Percentiles rank a stretch among this genome's conserved stretches.
phyloP scores from a whole-genome alignment of 179 eudicot species.

The Pouteria campechiana region DNA sequence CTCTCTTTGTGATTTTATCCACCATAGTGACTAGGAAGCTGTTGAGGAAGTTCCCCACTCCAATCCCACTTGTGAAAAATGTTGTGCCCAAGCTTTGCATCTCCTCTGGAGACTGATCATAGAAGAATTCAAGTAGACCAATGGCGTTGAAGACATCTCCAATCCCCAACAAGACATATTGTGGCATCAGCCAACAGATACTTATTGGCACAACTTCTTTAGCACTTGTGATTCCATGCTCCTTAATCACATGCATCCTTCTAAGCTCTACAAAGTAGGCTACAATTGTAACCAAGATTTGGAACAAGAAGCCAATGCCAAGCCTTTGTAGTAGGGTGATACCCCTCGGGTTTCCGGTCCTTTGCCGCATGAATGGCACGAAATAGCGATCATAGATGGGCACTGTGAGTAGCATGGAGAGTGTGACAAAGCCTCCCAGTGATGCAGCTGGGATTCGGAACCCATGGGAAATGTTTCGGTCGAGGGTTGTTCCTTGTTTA shows the following conservation, averaged over 20 bases:
- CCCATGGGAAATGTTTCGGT: conserved; percentile 35
- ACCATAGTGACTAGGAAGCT: conserved; percentile 65
- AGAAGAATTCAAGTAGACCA: conserved; percentile 71
- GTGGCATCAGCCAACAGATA: conserved; percentile 58
- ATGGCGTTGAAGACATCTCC: conserved; percentile 68
- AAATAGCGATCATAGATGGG: conserved; percentile 70
- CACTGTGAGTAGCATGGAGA: conserved; percentile 51
- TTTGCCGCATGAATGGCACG: conserved; percentile 47
- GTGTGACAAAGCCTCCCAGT: conserved; percentile 53
- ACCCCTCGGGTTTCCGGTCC: conserved; percentile 59
- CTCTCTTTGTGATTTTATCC: conserved; percentile 32
- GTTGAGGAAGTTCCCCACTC: conserved; percentile 70
- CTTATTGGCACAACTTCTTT: conserved; percentile 46
- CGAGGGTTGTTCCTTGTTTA: conserved; percentile 72
- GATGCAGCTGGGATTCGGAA: conserved; percentile 80
- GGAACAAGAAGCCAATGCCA: conserved; percentile 56
- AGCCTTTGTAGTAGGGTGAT: conserved; percentile 63
- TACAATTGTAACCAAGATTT: conserved; percentile 43
- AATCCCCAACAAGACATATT: conserved; percentile 49
- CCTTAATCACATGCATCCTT: conserved; percentile 40
- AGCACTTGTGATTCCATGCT: conserved; percentile 16
- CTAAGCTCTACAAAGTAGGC: conserved; percentile 50
- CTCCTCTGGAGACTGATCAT: conserved; percentile 73
- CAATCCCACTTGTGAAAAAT: conserved; percentile 65
- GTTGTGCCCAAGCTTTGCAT: conserved; percentile 86